Evolutionary conservation across 176 grass and related monocot species (phyloP), one percentile per base, ranked within the genome.

Genomic region (Lolium multiflorum): DNA sequence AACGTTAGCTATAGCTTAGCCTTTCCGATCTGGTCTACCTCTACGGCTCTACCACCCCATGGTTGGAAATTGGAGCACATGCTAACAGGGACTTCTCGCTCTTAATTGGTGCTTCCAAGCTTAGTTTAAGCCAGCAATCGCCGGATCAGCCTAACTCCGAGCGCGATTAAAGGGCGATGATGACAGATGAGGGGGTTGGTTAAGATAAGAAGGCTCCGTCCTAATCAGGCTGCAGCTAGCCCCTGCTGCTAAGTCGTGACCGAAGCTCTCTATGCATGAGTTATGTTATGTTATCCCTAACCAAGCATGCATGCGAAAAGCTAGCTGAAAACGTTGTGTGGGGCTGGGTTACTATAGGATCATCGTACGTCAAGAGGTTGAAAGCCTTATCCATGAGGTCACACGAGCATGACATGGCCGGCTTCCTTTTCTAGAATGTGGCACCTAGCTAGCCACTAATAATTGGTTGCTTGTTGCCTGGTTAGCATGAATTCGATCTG

Each of bases 211-310:
- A 49, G 63, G 39, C 3, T 25, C 22, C 18, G 46, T 82, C 81
- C 74, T 58, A 60, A 87, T 84, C 91, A 70, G 76, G 52, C 35
- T 82, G 20, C 66, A 21, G 63, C 63, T 17, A 14, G 38, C 69
- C 13, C 13, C 31, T 35, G 31, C 47, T 26, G 71, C 47, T 5
- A 84, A 89, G 84, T 84, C 88, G 66, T 38, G 79, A 72, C 22
- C 17, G 76, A 54, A 67, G 54, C 25, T 38, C 25, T 37, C 4
- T 41, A 57, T 71, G 71, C 62, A 85, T 91, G 24, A 16, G 31
- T 38, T 81, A 87, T 72, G 10, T 58, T 84, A 89, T 5, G 51
- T 92, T 92, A 87, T 92, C 84, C 81, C 9, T 58, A 25, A 69
- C 39, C 79, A 14, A 5, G 70, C 79, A 67, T 66, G 78, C 74